Percentiles rank a stretch among this genome's conserved stretches.
Evolutionary conservation across 108 stramenopile genomes (phyloP).

Genomic region (Chaetoceros tenuissimus): DNA sequence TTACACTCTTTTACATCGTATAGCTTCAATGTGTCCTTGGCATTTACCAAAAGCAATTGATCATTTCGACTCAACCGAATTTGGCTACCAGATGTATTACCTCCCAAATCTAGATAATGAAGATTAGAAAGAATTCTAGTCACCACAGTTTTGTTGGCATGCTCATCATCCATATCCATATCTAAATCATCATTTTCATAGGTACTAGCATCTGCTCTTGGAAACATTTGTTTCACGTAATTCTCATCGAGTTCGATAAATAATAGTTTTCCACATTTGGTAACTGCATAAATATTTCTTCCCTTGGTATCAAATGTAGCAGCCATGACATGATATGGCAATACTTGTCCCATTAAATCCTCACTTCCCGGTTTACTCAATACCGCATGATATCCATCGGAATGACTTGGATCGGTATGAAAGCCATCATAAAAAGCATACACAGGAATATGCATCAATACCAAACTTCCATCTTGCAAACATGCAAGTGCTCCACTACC

Average conservation of each 20-base stretch:
- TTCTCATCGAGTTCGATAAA: too few relatives aligned
- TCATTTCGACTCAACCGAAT: conserved; percentile 58
- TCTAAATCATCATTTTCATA: conserved; percentile 46
- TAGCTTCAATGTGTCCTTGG: conserved; percentile 57
- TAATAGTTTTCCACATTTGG: conserved; percentile 54
- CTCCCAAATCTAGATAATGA: conserved; percentile 2
- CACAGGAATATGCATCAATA: conserved; percentile 41
- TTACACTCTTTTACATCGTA: conserved; percentile 42
- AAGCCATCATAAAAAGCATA: conserved; percentile 24
- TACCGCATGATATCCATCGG: neutral
- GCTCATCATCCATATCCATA: conserved; percentile 26
- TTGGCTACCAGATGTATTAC: conserved; percentile 45
- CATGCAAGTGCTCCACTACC: conserved; percentile 46
- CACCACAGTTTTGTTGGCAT: conserved; percentile 3
- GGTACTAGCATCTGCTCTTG: conserved; percentile 68
- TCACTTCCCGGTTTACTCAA: neutral
- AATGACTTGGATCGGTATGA: neutral
- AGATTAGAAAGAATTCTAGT: neutral
- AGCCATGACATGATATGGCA: neutral
- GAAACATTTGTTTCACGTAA: too few relatives aligned
- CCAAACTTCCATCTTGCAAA: conserved; percentile 50
- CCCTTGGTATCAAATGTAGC: too few relatives aligned
- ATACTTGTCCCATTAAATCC: neutral
- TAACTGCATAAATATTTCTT: conserved; percentile 33
- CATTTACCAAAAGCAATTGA: conserved; percentile 50